Base-by-base conservation (phyloP, 139 green algal species). In the Choricystis sp. region DNA sequence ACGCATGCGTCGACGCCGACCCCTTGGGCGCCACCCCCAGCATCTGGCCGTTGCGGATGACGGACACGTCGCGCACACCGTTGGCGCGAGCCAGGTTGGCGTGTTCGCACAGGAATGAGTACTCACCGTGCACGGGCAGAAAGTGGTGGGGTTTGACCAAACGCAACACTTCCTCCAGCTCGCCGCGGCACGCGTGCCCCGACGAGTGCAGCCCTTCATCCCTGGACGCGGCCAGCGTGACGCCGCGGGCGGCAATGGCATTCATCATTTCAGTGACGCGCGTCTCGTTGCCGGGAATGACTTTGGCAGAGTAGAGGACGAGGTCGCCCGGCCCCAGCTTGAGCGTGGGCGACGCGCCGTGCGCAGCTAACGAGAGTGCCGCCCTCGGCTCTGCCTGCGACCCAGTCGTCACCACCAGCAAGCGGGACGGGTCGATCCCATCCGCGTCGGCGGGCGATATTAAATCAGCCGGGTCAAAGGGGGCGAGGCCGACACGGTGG, bases 31-130 rank as follows among this genome's bases (percentile, higher is more conserved):
- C 28, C 22, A 97, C 85, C 9, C 88, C 93, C 57, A 98, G 69
- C 87, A 98, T 95, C 76, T 96, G 79, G 1, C 93, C 93, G 72
- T 99, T 98, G 68, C 83, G 81, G 69, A 99, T 97, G 16, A 99
- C 91, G 0, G 64, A 79, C 14, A 84, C 92, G 72, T 83, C 71
- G 29, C 67, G 62, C 31, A 92, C 72, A 63, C 74, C 74, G 49
- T 70, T 72, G 0, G 76, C 59, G 3, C 65, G 63, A 1, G 62
- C 72, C 27, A 78, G 63, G 52, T 77, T 62, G 24, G 93, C 91
- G 73, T 98, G 92, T 59, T 86, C 88, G 52, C 80, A 88, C 57
- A 98, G 80, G 77, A 98, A 97, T 16, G 84, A 73, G 70, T 93
- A 96, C 85, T 98, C 93, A 1, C 92, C 93, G 66, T 99, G 93